Evolutionary conservation across 176 grass and related monocot species (phyloP), one percentile per base, ranked within the genome.

Genomic region (Paspalum vaginatum): DNA sequence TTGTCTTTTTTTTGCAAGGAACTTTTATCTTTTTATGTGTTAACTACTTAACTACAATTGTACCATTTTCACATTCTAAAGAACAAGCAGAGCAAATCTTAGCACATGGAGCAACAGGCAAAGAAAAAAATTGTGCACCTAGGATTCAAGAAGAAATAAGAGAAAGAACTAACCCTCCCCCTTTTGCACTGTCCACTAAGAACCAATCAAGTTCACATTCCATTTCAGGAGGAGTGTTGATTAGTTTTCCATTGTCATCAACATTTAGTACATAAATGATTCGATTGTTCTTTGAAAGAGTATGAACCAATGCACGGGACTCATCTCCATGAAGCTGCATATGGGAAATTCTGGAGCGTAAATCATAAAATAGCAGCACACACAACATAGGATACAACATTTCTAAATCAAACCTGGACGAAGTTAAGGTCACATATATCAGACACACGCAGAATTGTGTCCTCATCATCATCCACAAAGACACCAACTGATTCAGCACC

Each of bases 211-310:
- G 75, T 11, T 68, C 38, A 85, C 74, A 84, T 55, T 92, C 76
- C 70, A 90, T 85, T 76, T 41, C 27, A 52, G 89, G 70, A 38
- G 80, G 58, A 82, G 87, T n/a, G 55, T 90, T 97, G 15, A 92
- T 90, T 53, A 97, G 85, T 42, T 90, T 85, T 75, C 94, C 94
- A 68, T 83, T 50, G 47, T 90, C 94, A 82, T 88, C 63, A 37
- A 76, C 91, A 88, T 97, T 90, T 60, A 97, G 85, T 51, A 97
- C 91, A 90, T 92, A 94, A 90, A 97, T 69, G 39, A 97, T 89
- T 9, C 64, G 73, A 24, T 63, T 94, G 65, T 86, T 81, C 52
- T 83, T 81, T 25, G 66, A 74, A 49, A 97, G 48, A 27, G 85
- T 73, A 72, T 71, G 87, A 79, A 94, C 80, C 58, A 88, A 84